These are phyloP conservation scores for Malassezia sympodialis DNA, from an alignment of 1,284 basidiomycete species.

Conservation along the genomic window DNA sequence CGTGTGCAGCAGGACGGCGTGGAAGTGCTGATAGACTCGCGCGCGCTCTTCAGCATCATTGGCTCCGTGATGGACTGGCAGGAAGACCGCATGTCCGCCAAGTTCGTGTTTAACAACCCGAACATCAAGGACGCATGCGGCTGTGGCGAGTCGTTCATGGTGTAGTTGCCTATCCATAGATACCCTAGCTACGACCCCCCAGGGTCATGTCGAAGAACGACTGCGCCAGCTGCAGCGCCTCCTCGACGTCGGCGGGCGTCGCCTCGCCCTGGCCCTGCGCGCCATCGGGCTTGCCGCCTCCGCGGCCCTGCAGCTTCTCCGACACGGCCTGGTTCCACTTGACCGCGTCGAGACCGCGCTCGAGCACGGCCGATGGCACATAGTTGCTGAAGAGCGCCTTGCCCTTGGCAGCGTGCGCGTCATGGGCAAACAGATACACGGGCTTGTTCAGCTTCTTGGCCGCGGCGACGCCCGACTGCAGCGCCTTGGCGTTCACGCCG, in stretches of 20 bases:
- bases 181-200: conserved; percentile 10
- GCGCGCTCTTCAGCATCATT: conserved; percentile 94
- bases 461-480: conserved; percentile 65
- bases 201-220: conserved; percentile 24
- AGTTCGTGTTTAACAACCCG: conserved; percentile 75
- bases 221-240: conserved; percentile 28
- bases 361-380: conserved; percentile 54
- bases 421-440: conserved; percentile 76
- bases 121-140: conserved; percentile 74
- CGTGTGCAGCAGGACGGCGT: conserved; percentile 67
- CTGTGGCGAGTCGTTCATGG: conserved; percentile 68
- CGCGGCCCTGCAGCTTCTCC: conserved; percentile 37
- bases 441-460: conserved; percentile 71
- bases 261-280: conserved; percentile 45
- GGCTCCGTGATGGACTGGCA: conserved; percentile 99
- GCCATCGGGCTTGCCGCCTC: conserved; percentile 39
- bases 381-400: conserved; percentile 84
- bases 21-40: conserved; percentile 86
- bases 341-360: conserved; percentile 35
- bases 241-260: conserved; percentile 31
- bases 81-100: conserved; percentile 58
- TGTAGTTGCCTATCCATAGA: neutral
- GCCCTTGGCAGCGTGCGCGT: conserved; percentile 50
- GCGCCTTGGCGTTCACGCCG: conserved; percentile 50
- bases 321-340: conserved; percentile 37